Evolutionary conservation across 2,329 filamentous ascomycete genomes (phyloP).

Genomic region (Torrubiella hemipterigena): DNA sequence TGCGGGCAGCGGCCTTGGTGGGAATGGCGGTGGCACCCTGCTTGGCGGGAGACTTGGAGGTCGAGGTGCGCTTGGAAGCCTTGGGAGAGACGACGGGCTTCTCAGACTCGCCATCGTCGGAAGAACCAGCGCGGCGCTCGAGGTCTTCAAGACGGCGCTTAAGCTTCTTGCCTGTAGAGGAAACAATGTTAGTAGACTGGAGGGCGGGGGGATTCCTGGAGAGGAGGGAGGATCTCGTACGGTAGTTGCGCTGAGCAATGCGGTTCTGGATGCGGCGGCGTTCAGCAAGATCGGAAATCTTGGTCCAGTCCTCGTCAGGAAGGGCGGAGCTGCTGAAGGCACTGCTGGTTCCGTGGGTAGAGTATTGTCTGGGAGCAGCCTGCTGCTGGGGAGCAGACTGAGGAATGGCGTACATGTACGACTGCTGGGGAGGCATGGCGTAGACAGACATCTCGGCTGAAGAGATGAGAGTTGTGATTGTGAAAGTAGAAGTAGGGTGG

Average conservation of each 20-base stretch:
- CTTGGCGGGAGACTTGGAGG: constrained; percentile 15
- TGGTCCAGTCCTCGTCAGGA: constrained; percentile 97
- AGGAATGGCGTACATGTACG: constrained; percentile 29
- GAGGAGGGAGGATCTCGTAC: constrained; percentile 37
- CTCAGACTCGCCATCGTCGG: constrained; percentile 33
- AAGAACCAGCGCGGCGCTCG: constrained; percentile 59
- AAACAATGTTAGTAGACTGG: constrained; percentile 2
- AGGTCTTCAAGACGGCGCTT: constrained; percentile 82
- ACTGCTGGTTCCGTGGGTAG: constrained; percentile 71
- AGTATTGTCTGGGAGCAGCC: constrained; percentile 50
- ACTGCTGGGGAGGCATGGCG: constrained; percentile 6
- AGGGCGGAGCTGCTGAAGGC: constrained; percentile 91
- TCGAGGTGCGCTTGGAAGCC: constrained; percentile 19
- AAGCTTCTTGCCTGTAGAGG: constrained; percentile 67
- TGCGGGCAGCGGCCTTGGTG: constrained; percentile 29
- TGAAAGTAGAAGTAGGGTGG: constrained; percentile 1
- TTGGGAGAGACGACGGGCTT: constrained; percentile 18
- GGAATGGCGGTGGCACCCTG: constrained; percentile 11
- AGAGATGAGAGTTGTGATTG: constrained; percentile 1
- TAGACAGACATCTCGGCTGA: constrained; percentile 7
- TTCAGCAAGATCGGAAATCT: constrained; percentile 94
- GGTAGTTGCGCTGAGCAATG: constrained; percentile 95
- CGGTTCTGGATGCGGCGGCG: constrained; percentile 91
- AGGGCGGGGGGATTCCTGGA: not conserved
- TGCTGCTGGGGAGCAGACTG: constrained; percentile 25